Conservation (phyloP, 2,329 filamentous ascomycete species). For the Alternaria panax region DNA sequence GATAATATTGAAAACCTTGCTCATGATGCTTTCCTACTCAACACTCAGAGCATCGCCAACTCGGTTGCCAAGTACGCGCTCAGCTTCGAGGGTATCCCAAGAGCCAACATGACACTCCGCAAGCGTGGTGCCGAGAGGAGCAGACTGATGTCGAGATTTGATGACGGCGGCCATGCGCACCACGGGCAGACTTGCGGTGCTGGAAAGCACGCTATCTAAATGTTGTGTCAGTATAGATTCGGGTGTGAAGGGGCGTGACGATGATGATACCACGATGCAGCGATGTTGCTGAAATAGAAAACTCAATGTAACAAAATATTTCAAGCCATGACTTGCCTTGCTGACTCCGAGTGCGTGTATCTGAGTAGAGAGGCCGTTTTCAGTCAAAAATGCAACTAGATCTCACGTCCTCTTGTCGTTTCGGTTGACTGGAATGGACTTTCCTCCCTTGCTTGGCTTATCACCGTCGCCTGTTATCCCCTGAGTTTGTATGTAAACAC, state of each 20-base stretch:
- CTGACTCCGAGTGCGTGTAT: background rate
- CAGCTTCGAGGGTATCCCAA: conserved; percentile 47
- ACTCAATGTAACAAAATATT: conserved; percentile 1
- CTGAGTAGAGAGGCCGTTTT: background rate
- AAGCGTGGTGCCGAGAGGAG: conserved; percentile 41
- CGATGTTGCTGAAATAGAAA: conserved; percentile 2
- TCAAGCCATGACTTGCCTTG: background rate
- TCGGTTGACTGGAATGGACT: background rate
- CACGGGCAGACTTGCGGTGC: conserved; percentile 33
- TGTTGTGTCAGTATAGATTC: background rate
- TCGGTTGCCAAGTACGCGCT: conserved; percentile 49
- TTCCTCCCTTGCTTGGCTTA: background rate
- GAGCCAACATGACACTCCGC: conserved; percentile 34
- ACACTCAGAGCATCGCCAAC: conserved; percentile 51
- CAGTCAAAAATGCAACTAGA: background rate
- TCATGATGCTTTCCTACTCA: conserved; percentile 48
- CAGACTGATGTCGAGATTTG: conserved; percentile 33
- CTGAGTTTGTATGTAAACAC: background rate
- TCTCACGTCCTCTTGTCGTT: background rate
- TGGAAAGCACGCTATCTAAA: conserved; percentile 29
- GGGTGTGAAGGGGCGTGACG: background rate
- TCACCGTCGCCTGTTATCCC: background rate
- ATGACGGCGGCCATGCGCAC: conserved; percentile 38
- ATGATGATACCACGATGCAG: conserved; percentile 5
- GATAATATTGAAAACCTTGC: conserved; percentile 49